A percentile compares a stretch with the other conserved stretches of the same genome.
Conservation (phyloP, 768 basidiomycete genomes). For the Floccularia luteovirens region DNA sequence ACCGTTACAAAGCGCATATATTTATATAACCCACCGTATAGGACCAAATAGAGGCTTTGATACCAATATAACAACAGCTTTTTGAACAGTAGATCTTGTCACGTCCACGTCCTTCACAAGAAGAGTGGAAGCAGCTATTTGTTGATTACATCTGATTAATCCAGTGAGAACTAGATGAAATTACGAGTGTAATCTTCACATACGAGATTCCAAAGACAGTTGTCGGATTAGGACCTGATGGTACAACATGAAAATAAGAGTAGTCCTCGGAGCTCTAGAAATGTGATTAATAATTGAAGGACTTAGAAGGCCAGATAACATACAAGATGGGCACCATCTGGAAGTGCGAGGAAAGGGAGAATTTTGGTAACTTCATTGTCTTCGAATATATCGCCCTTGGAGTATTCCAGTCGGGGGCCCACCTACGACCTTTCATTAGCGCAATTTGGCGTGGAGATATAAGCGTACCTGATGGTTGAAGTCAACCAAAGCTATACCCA, state of each 20-base stretch:
- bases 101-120: conserved; percentile 78
- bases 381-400: conserved; percentile 68
- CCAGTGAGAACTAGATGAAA: neutral
- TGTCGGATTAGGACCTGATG: conserved; percentile 56
- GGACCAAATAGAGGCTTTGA: conserved; percentile 90
- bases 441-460: neutral
- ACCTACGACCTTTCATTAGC: conserved; percentile 39
- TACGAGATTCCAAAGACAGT: conserved; percentile 97
- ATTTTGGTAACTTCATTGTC: conserved; percentile 82
- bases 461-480: conserved; percentile 83
- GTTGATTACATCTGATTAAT: conserved; percentile 77
- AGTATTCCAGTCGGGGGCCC: conserved; percentile 88
- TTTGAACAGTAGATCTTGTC: conserved; percentile 94
- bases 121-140: conserved; percentile 76
- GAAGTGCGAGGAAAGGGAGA: conserved; percentile 91
- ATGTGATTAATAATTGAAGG: conserved; percentile 5
- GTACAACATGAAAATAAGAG: conserved; percentile 91
- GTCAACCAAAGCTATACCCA: conserved; percentile 89
- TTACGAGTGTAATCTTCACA: conserved; percentile 16
- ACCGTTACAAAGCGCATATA: neutral
- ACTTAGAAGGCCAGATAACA: conserved; percentile 14
- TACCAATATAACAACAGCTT: conserved; percentile 92
- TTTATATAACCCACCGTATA: conserved; percentile 52
- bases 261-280: conserved; percentile 85
- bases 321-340: conserved; percentile 95